Evolutionary conservation across 2,329 filamentous ascomycete species (phyloP).

Genomic region (Pseudogymnoascus sp.): DNA sequence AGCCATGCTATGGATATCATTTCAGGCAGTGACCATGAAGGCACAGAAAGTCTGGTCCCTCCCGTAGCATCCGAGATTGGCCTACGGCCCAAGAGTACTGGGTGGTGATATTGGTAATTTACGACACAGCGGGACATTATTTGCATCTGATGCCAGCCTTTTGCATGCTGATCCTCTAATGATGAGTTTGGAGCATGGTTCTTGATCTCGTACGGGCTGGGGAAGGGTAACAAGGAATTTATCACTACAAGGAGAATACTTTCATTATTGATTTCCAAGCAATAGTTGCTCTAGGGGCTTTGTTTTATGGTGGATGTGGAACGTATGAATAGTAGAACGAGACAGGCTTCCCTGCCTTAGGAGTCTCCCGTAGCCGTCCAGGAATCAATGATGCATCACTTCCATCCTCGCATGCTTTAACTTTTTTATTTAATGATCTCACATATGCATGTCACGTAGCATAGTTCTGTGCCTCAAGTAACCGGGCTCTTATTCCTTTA

Average conservation of each 20-base stretch:
- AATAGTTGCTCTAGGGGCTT: background rate
- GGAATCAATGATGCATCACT: background rate
- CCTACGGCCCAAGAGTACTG: background rate
- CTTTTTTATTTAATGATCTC: background rate
- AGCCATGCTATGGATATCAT: background rate
- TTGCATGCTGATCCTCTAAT: background rate
- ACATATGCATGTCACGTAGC: background rate
- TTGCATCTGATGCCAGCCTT: background rate
- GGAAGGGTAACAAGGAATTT: background rate
- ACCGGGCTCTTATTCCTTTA: constrained; percentile 10
- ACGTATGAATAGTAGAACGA: background rate
- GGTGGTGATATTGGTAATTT: background rate
- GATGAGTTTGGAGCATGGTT: background rate
- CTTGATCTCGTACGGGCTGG: background rate
- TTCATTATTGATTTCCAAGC: background rate
- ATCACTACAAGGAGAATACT: background rate
- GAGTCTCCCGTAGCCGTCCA: background rate
- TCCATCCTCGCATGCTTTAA: background rate
- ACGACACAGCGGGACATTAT: background rate
- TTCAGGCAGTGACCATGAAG: background rate
- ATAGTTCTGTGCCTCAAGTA: background rate
- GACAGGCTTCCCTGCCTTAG: background rate
- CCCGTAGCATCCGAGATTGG: background rate
- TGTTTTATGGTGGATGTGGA: background rate
- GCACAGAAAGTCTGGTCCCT: background rate